Conservation (phyloP, 441 rosid genomes). For the Pelargonium cotyledonis region DNA sequence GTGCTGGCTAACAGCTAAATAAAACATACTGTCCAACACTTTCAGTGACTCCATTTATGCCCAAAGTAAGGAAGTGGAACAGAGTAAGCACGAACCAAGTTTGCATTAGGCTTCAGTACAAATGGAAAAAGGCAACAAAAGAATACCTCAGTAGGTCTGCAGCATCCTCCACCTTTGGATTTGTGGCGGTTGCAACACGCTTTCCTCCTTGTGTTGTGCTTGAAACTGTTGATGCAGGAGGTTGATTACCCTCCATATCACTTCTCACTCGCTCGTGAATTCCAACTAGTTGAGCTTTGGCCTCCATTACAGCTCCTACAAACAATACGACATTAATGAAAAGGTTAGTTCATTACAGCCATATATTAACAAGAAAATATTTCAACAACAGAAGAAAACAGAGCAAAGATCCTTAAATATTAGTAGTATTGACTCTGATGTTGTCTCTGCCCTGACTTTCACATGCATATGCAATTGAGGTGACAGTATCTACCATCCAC, state of each 20-base stretch:
- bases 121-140: neutral
- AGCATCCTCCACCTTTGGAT: conserved; percentile 84
- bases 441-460: neutral
- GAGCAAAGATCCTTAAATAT: neutral
- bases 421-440: neutral
- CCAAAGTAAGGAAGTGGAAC: neutral
- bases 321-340: conserved; percentile 15
- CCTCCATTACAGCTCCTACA: conserved; percentile 70
- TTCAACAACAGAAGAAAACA: no score
- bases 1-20: no score
- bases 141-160: conserved; percentile 72
- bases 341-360: conserved; percentile 7
- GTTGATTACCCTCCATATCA: conserved; percentile 57
- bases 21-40: neutral
- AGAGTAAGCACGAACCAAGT: neutral
- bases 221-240: conserved; percentile 30
- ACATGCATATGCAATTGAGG: neutral
- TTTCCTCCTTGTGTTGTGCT: conserved; percentile 38
- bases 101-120: neutral
- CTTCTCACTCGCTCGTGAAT: conserved; percentile 85
- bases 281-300: conserved; percentile 76
- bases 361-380: neutral
- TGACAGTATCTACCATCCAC: neutral
- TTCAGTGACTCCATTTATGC: neutral
- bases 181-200: conserved; percentile 59